Base-by-base conservation (phyloP, 2,329 filamentous ascomycete genomes). In the Pseudogymnoascus sp. region DNA sequence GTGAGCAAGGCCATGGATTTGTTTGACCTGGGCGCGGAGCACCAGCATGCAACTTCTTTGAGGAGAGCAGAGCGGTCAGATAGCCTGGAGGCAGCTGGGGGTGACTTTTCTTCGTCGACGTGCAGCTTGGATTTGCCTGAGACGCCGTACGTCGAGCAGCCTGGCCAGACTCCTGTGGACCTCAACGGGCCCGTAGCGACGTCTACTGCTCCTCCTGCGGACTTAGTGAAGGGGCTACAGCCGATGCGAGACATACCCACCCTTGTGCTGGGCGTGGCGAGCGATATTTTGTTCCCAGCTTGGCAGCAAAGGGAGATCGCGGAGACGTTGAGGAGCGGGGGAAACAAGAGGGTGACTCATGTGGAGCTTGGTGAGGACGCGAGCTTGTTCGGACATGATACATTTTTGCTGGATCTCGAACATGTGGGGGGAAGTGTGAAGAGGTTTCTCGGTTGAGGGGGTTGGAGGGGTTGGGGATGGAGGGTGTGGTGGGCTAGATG, bases 1-100 rank as follows among this genome's bases (percentile, higher is more conserved):
- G 91, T 99, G 62, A 96, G 91, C 74, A 99, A 99, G 77, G 94
- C 94, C 4, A 99, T 99, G 94, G 94, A 99, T 72, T 80, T 99
- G 10, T 99, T 99, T 74, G 94, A 99, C 70, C 83, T 99, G 0
- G 92, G 94, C 25, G 79, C 79, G 58, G 81, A 84, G 41, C 86
- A 88, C 71, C 90, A 92, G 72, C 74, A 78, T 3, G 84, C 82
- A 17, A 85, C 89, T 2, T 79, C 79, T 17, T 71, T 78, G 33
- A 83, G 91, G 29, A 81, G 92, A 13, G 78, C 81, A 12, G 80
- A 84, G 61, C 85, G 88, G 58, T 77, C 82, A 64, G 75, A 78
- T 48, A 82, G 83, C 59, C 76, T 92, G 2, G 79, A 82, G 21
- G 77, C 79, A 0, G 78, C 78, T 5, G 73, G 72, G 2, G 68